A percentile compares a stretch with the other conserved stretches of the same genome.
Conservation (phyloP, 179 eudicot genomes). For the Carnegiea gigantea region DNA sequence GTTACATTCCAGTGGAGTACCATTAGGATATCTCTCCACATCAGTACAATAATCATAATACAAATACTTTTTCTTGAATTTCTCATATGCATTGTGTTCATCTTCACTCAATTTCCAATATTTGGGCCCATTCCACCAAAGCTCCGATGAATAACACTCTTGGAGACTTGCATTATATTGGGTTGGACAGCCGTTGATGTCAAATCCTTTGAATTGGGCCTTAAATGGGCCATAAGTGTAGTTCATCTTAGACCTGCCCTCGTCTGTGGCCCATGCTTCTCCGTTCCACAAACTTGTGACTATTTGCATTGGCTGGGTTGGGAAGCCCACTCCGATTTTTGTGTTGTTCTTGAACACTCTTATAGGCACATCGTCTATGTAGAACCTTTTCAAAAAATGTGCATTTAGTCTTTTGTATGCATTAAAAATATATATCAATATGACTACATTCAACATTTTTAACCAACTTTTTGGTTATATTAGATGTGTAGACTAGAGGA, state of each 20-base stretch:
- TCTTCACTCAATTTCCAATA: conserved; percentile 16
- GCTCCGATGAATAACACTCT: not conserved
- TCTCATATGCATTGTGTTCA: not conserved
- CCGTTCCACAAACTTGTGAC: conserved; percentile 40
- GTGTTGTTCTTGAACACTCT: conserved; percentile 37
- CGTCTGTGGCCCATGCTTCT: conserved; percentile 39
- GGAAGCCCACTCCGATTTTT: conserved; percentile 20
- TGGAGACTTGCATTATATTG: not conserved
- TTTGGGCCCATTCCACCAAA: conserved; percentile 18
- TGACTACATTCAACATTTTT: too few relatives aligned
- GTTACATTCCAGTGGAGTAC: conserved; percentile 9
- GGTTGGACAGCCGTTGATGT: conserved; percentile 32
- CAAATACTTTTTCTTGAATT: conserved; percentile 11
- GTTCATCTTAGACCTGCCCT: conserved; percentile 29
- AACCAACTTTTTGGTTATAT: too few relatives aligned
- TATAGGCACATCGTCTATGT: conserved; percentile 36
- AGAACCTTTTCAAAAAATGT: conserved; percentile 14
- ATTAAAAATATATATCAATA: too few relatives aligned
- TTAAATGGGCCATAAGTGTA: conserved; percentile 35
- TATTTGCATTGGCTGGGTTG: conserved; percentile 32
- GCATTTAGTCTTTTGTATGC: too few relatives aligned
- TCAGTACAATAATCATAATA: conserved; percentile 22
- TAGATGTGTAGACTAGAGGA: too few relatives aligned
- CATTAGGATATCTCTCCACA: not conserved
- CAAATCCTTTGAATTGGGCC: conserved; percentile 31